These are phyloP conservation scores for Volvox carteri DNA, from an alignment of 163 green algal species.

Conservation along the genomic window DNA sequence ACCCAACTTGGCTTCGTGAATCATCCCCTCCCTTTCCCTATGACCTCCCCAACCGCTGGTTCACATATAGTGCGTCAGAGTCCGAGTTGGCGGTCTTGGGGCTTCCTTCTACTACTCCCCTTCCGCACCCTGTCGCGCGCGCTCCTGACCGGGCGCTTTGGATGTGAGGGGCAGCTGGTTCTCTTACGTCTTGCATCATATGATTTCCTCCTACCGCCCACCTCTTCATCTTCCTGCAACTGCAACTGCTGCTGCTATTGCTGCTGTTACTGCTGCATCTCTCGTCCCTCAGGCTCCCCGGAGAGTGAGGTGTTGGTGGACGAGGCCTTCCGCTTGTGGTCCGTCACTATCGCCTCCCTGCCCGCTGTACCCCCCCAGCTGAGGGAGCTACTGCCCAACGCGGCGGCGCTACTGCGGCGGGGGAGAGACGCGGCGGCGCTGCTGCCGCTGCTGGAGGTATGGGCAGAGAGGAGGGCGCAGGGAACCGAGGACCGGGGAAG, in stretches of 20 bases:
- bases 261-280: too few species aligned
- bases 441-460: constrained; percentile 45
- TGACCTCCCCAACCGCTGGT: neutral
- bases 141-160: too few species aligned
- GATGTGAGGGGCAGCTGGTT: too few species aligned
- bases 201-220: neutral
- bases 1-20: neutral
- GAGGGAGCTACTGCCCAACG: constrained; percentile 64
- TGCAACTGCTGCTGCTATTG: too few species aligned
- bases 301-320: constrained; percentile 81
- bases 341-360: constrained; percentile 62
- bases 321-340: constrained; percentile 83
- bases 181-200: too few species aligned
- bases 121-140: too few species aligned
- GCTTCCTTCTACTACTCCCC: neutral
- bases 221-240: too few species aligned
- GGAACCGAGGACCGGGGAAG: too few species aligned
- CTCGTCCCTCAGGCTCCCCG: constrained; percentile 49
- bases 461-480: too few species aligned
- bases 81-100: too few species aligned
- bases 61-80: too few species aligned
- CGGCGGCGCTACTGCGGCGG: constrained; percentile 67
- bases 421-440: constrained; percentile 59
- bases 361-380: constrained; percentile 59
- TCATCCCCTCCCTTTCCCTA: neutral